Percentiles rank a stretch among this genome's conserved stretches.
Conservation (phyloP, 495 filamentous ascomycete species). For the Aspergillus haitiensis region DNA sequence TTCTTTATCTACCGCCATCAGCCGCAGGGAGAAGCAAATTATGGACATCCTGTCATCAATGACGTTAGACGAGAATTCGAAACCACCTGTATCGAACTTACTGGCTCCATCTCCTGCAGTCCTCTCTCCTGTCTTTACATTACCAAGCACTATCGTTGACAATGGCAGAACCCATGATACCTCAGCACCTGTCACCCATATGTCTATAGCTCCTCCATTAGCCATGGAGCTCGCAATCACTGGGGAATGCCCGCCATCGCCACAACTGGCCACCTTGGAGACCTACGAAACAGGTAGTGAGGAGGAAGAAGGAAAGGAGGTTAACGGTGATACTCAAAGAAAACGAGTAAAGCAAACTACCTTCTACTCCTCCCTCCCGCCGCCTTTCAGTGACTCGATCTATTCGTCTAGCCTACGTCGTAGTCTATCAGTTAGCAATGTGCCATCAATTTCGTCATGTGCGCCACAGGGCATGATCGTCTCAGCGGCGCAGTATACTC, state of each 20-base stretch:
- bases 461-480: constrained; percentile 17
- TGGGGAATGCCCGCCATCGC: too few species aligned
- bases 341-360: not conserved
- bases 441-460: constrained; percentile 9
- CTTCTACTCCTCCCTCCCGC: not conserved
- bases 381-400: constrained; percentile 16
- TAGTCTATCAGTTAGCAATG: constrained; percentile 17
- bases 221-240: too few species aligned
- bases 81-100: not conserved
- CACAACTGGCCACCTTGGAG: too few species aligned
- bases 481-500: constrained; percentile 19
- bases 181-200: too few species aligned
- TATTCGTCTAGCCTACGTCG: constrained; percentile 21
- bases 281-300: not conserved
- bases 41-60: constrained; percentile 17
- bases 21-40: constrained; percentile 22
- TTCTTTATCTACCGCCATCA: constrained; percentile 8
- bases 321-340: not conserved
- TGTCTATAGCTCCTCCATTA: too few species aligned
- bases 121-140: too few species aligned
- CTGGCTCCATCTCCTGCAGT: too few species aligned
- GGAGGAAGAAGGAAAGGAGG: not conserved
- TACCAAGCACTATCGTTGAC: too few species aligned
- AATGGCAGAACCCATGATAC: too few species aligned
- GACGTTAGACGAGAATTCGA: constrained; percentile 9